These are phyloP conservation scores for Wickerhamomyces ciferrii DNA, from an alignment of 805 yeast species.

Conservation along the genomic window DNA sequence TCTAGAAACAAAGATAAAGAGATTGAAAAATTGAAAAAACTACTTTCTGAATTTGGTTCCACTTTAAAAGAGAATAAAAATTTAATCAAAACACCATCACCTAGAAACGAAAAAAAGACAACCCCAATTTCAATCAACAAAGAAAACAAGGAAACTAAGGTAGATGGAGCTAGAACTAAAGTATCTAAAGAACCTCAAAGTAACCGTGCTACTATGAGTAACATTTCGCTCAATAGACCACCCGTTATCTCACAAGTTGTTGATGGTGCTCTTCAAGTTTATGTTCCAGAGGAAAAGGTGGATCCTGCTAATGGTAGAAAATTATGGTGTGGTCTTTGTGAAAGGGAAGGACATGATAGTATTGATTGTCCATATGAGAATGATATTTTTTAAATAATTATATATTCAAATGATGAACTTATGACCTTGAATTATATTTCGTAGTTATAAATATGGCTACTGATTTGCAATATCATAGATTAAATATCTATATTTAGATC, in stretches of 20 bases:
- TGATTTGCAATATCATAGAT: too few species aligned
- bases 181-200: neutral
- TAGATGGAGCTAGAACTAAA: too few species aligned
- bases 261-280: slow-evolving; percentile 39
- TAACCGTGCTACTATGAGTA: slow-evolving; percentile 1
- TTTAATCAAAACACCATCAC: neutral
- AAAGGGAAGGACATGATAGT: slow-evolving; percentile 82
- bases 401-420: neutral
- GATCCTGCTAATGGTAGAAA: slow-evolving; percentile 74
- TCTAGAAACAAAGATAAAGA: slow-evolving; percentile 22
- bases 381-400: slow-evolving; percentile 15
- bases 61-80: neutral
- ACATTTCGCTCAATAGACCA: slow-evolving; percentile 13
- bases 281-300: slow-evolving; percentile 36
- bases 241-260: slow-evolving; percentile 22
- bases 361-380: slow-evolving; percentile 77
- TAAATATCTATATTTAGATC: too few species aligned
- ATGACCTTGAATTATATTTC: neutral
- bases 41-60: slow-evolving; percentile 1
- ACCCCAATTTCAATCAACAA: neutral
- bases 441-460: too few species aligned
- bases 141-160: neutral
- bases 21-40: slow-evolving; percentile 14
- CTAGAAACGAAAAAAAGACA: neutral
- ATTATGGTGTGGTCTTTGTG: slow-evolving; percentile 93